Evolutionary conservation across 73 alveolate species (phyloP).

Genomic region (Blepharisma japonicum): DNA sequence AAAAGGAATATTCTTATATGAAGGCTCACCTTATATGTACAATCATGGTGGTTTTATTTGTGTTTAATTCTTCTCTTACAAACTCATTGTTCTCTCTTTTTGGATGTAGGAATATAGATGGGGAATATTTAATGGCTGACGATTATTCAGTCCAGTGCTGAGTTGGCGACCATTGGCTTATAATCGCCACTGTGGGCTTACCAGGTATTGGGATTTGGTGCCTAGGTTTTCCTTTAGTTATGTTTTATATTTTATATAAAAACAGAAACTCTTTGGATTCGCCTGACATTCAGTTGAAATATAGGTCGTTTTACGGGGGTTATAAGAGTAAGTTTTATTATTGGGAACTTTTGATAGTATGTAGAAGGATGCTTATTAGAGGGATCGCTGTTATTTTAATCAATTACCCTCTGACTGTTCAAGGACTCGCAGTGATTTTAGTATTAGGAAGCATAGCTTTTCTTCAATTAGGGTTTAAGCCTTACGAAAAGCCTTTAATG

Average conservation of each 20-base stretch:
- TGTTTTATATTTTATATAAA: neutral
- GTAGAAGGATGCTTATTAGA: neutral
- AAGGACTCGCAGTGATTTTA: constrained; percentile 8
- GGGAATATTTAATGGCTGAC: neutral
- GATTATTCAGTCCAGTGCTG: neutral
- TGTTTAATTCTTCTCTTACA: constrained; percentile 6
- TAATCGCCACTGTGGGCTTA: neutral
- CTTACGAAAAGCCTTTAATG: neutral
- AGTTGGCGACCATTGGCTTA: neutral
- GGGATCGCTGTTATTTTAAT: neutral
- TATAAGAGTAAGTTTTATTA: neutral
- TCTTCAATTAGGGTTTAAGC: neutral
- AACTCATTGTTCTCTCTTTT: neutral
- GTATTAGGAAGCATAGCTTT: neutral
- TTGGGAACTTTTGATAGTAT: neutral
- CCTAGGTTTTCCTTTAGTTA: neutral
- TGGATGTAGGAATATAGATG: neutral
- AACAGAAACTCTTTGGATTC: neutral
- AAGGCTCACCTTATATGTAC: neutral
- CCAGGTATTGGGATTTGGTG: constrained; percentile 20
- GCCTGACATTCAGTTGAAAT: neutral
- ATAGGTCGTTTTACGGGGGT: neutral
- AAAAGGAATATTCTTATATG: neutral
- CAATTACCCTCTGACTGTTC: neutral
- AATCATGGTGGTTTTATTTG: neutral